Base-by-base conservation (phyloP, 495 filamentous ascomycete genomes). In the Trichoderma orchidacearum region DNA sequence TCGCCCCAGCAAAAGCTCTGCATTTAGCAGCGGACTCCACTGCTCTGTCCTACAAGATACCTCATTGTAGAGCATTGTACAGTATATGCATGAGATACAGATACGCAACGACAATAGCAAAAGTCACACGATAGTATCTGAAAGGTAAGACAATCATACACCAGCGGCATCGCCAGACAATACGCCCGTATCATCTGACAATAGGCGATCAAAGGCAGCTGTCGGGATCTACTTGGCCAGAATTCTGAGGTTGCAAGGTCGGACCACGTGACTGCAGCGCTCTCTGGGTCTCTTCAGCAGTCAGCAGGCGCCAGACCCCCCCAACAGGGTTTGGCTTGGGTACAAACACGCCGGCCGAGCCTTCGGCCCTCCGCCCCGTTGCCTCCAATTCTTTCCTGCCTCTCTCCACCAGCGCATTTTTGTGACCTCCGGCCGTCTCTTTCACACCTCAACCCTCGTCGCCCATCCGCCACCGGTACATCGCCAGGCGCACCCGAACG, bases 321-420 rank as follows among this genome's bases (percentile, higher is more conserved):
- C 41, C 41, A 48, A 48, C 41, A 48, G 41, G 41, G 41, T 17
- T 25, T 25, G 41, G 17, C 41, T 48, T 48, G 41, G 41, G 41
- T 48, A 48, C 41, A 48, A 48, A 48, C 41, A 48, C 41, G 41
- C 41, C 41, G 41, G 41, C 41, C 41, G 41, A 48, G 41, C 41
- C 41, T 48, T 48, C 41, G 41, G 41, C 41, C 41, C 41, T 48
- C 41, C 41, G 41, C 41, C 41, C 41, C 41, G 41, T 48, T 48
- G 41, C 41, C 41, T 36, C 31, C 53, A 55, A 55, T 55, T 55
- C 53, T 55, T 55, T 35, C 53, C 53, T 53, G 51, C 28, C 51
- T 34, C 51, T 53, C 51, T 53, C 51, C 51, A 53, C 51, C 51
- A 53, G 51, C 28, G 51, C 30, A 36, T 34, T 55, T 55, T 55